Base-by-base conservation (phyloP, 2,329 filamentous ascomycete genomes). In the Dothideomycetes sp. region DNA sequence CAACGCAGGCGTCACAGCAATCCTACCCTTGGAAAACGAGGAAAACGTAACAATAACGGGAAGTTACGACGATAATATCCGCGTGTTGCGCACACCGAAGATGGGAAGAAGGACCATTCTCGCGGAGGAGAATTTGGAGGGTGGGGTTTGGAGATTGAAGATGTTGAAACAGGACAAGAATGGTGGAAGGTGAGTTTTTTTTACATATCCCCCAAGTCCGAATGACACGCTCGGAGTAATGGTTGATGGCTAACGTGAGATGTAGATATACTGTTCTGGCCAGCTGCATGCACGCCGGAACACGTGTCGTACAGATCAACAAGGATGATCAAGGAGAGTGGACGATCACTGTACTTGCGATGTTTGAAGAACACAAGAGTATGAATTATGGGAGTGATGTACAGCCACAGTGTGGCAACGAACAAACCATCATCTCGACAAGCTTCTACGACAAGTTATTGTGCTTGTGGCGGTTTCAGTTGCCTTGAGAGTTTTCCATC, bases 351-450 rank as follows among this genome's bases (percentile, higher is more conserved):
- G 68, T 89, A 1, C 50, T 88, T 33, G 79, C 73, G 0, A 73
- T 71, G 38, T 94, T 94, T 54, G 82, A 85, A 51, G 83, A 89
- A 56, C 87, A 95, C 57, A 70, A 83, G 63, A 94, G 86, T 58
- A 94, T 95, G 86, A 94, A 94, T 54, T 96, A 96, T 58, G 88
- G 82, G 5, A 84, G 82, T 51, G 87, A 88, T 60, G 74, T 78
- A 44, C 69, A 74, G 49, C 70, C 70, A 2, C 53, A 47, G 13
- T 34, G 18, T 1, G 33, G 54, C 12, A 51, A 36, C 9, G 19
- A 48, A 33, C 56, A 53, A 43, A 62, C 65, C 15, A 73, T 78
- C 50, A 65, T 86, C 1, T 83, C 80, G 16, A 85, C 80, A 1
- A 87, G 82, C 56, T 88, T 87, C 51, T 87, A 87, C 49, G 82